Base-by-base conservation (phyloP, 2,329 filamentous ascomycete genomes). In the Conoideocrella luteorostrata region DNA sequence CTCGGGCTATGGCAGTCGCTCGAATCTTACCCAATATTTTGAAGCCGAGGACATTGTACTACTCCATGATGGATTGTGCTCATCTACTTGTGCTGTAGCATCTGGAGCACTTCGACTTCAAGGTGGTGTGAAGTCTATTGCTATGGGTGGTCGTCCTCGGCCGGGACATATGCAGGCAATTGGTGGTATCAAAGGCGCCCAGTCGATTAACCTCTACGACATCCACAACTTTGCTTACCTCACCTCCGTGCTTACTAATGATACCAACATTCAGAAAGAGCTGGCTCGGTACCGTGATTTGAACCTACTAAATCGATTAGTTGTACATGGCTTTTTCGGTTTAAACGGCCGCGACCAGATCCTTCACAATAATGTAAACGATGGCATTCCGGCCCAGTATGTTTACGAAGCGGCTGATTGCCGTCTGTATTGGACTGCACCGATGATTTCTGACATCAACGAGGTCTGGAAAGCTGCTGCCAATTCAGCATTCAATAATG, bases 31-130 rank as follows among this genome's bases (percentile, higher is more conserved):
- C 0, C 64, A 70, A 49, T 77, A 76, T 2, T 82, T 82, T 55
- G 66, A 64, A 1, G 64, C 76, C 3, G 73, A 80, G 45, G 71
- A 82, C 55, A 72, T 82, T 34, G 65, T 81, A 30, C 59, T 82
- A 15, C 64, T 81, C n/a, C 71, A 74, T 41, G 78, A 81, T 52
- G 77, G 77, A 24, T 69, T 72, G 51, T 82, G 78, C 56, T 72
- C 72, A 20, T 79, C 75, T 1, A 75, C 76, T 3, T 82, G 78
- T 59, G 70, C 74, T 4, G 63, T 78, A 4, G 77, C 78, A 47
- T 67, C 69, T 10, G 73, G 80, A 50, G 67, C 79, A 51, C 62
- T 80, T 52, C 69, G 69, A 20, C 58, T 68, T 20, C 67, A 77
- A 47, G 74, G 65, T 18, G 70, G 71, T 24, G 72, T 80, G 13